Conservation (phyloP, 2,329 filamentous ascomycete species). For the Tothia fuscella region DNA sequence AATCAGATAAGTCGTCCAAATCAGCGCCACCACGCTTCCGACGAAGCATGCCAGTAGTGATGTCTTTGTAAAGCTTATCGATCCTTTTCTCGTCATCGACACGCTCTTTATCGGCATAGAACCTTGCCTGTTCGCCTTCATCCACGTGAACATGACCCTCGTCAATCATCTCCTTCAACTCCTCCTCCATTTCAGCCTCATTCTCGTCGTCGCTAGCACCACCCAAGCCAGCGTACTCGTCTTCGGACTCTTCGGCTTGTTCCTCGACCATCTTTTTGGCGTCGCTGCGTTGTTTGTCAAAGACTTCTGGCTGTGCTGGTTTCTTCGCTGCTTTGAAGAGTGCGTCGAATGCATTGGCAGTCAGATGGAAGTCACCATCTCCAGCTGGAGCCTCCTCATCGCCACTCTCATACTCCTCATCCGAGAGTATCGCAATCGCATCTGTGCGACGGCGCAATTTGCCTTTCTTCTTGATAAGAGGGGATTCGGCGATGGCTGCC, state of each 20-base stretch:
- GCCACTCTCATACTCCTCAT: conserved; percentile 30
- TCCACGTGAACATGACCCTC: conserved; percentile 64
- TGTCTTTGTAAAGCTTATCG: conserved; percentile 83
- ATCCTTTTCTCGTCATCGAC: conserved; percentile 75
- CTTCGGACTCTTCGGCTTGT: conserved; percentile 92
- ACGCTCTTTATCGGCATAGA: conserved; percentile 77
- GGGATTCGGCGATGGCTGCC: conserved; percentile 46
- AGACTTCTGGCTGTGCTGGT: conserved; percentile 49
- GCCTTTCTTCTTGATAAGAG: conserved; percentile 44
- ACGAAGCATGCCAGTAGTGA: conserved; percentile 77
- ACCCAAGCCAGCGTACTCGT: conserved; percentile 91
- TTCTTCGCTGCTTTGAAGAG: conserved; percentile 47
- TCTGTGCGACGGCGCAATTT: conserved; percentile 36
- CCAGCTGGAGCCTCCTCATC: conserved; percentile 16
- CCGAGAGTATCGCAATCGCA: conserved; percentile 29
- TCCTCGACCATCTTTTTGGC: conserved; percentile 83
- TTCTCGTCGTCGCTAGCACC: conserved; percentile 81
- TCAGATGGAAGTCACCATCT: not conserved
- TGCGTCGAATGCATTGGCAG: conserved; percentile 8
- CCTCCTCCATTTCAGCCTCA: conserved; percentile 60
- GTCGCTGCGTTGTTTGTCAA: conserved; percentile 76
- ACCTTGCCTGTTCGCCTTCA: conserved; percentile 69
- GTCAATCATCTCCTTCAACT: conserved; percentile 82
- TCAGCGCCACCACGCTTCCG: conserved; percentile 68
- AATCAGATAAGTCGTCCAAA: conserved; percentile 70